Evolutionary conservation across 2,329 filamentous ascomycete genomes (phyloP), one percentile per base, ranked within the genome.

Genomic region (Polytolypa hystricis): DNA sequence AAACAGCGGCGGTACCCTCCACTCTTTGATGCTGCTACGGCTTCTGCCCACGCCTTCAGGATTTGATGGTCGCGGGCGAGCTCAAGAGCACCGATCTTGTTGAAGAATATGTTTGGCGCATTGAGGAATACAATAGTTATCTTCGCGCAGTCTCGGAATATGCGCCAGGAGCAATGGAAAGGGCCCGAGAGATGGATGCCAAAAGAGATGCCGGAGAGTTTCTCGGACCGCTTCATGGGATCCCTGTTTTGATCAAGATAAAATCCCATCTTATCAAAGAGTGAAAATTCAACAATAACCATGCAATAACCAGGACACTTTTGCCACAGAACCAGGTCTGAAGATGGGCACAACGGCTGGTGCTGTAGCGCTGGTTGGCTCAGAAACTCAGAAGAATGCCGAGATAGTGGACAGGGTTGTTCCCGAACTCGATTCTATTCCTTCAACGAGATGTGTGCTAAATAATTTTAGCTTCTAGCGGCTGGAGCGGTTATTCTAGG

Each of bases 211-310:
- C 38, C n/a, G 52, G 47, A 9, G 49, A 44, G n/a, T 25, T 45
- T 8, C 46, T 48, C 15, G 48, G 56, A 5, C 43, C 46, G 11
- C 46, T 60, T 1, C 54, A 60, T 45, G 55, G 55, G 1, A 51
- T 58, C n/a, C 54, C 56, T 2, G 47, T 60, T 17, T 40, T 58
- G 5, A 42, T 60, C 33, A 59, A 60, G 46, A 51, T 48, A 38
- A 29, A 26, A n/a, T 11, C 23, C 4, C 18, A 21, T 12, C 19
- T 31, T 37, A 4, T 17, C 26, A 29, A 7, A 8, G 5, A 5
- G 10, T 26, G 20, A 29, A 15, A 8, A 31, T 33, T 19, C 18
- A 12, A 15, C 23, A n/a, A n/a, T n/a, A n/a, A n/a, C n/a, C n/a
- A n/a, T n/a, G 25, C 20, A 28, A n/a, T 19, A 27, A 29, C 35